Percentiles rank a stretch among this genome's conserved stretches.
These are phyloP conservation scores for Ampelocalamus luodianensis DNA, from an alignment of 176 grass and related monocot species.

Conservation along the genomic window DNA sequence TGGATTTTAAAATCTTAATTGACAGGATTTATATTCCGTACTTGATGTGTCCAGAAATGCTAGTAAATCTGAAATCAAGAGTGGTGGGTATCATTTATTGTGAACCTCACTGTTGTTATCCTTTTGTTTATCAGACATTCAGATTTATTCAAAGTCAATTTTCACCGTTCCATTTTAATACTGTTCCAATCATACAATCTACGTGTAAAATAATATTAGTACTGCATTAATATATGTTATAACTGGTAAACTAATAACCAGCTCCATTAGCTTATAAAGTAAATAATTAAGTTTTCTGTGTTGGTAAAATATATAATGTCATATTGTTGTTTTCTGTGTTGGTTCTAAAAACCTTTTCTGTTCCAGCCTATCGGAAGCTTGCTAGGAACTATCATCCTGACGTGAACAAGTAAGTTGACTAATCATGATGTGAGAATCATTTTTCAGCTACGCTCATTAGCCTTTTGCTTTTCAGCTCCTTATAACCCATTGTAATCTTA, in stretches of 20 bases:
- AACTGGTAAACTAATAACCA: conserved; percentile 23
- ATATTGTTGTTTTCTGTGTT: conserved; percentile 22
- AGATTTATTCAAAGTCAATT: background rate
- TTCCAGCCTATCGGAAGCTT: conserved; percentile 90
- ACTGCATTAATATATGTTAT: background rate
- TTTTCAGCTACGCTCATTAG: background rate
- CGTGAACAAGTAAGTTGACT: conserved; percentile 87
- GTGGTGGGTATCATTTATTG: conserved; percentile 61
- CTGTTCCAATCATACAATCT: background rate
- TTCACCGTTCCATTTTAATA: background rate
- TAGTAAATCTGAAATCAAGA: conserved; percentile 99
- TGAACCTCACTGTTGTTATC: conserved; percentile 3
- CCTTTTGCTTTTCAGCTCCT: conserved; percentile 9
- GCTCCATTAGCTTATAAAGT: background rate
- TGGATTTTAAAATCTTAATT: conserved; percentile 44
- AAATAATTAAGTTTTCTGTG: background rate
- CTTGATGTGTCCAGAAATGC: conserved; percentile 95
- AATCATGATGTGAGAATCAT: background rate
- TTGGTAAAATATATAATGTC: background rate
- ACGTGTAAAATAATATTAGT: background rate
- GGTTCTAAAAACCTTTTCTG: conserved; percentile 37
- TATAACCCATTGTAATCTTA: background rate
- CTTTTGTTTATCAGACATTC: background rate
- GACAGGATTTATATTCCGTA: conserved; percentile 92
- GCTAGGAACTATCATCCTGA: conserved; percentile 92